Base-by-base conservation (phyloP, 805 yeast species). In the Ogataea paraovalis region DNA sequence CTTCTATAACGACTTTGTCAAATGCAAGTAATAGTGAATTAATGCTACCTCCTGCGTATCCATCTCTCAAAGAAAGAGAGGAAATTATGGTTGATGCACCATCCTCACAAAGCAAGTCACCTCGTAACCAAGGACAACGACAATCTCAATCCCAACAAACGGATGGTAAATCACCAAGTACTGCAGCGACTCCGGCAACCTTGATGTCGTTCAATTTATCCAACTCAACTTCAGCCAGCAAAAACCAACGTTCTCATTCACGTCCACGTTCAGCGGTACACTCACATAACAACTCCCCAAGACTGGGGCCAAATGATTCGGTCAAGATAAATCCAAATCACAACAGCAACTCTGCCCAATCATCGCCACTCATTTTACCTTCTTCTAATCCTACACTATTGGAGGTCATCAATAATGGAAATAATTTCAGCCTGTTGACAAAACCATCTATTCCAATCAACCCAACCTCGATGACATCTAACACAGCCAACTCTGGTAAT, bases 321-420 rank as follows among this genome's bases (percentile, higher is more conserved):
- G 68, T 68, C 9, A 28, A 66, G 14, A 49, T 52, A 14, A 68
- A 68, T 44, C 68, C 68, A 6, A 57, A 61, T 22, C 69, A 62
- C 44, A 51, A 57, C 41, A 56, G 60, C 10, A 55, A 54, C 13
- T 60, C 65, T 2, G 59, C 63, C 0, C 62, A 62, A 18, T 68
- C 71, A 1, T 65, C 70, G 2, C 72, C 72, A 0, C 69, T 68
- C 16, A 67, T 68, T n/a, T 47, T 68, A 22, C 71, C 72, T 3
- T 62, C 66, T 0, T 65, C 70, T 0, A 55, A 47, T 12, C 44
- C 46, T 58, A 1, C 37, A 45, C 4, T 25, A 51, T 18, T 18
- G 53, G n/a, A 43, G 40, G 5, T 40, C 41, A 9, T 41, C 46
- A 13, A 41, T 25, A 2, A 13, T 12, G 16, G 7, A 25, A 30